A percentile compares a stretch with the other conserved stretches of the same genome.
These are phyloP conservation scores for Phytophthora pini DNA, from an alignment of 352 stramenopile species.

Conservation along the genomic window DNA sequence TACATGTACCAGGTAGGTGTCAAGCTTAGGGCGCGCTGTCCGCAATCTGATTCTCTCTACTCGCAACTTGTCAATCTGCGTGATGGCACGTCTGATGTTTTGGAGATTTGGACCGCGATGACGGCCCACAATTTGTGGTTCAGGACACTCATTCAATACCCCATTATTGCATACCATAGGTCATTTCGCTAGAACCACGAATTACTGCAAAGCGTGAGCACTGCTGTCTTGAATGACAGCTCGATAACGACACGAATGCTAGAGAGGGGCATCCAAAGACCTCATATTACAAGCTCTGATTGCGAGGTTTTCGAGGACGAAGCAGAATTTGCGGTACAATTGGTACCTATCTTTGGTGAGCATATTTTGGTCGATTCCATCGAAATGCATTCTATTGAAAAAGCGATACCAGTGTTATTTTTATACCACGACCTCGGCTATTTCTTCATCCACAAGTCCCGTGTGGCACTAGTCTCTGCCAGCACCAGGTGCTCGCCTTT, in stretches of 20 bases:
- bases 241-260: no score
- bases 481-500: conserved; percentile 19
- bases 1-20: not conserved
- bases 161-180: not conserved
- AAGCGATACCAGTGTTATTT: conserved; percentile 1
- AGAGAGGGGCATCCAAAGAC: no score
- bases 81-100: not conserved
- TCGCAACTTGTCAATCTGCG: not conserved
- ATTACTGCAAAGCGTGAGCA: not conserved
- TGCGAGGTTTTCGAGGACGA: no score
- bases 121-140: not conserved
- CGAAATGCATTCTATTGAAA: not conserved
- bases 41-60: not conserved
- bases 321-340: no score
- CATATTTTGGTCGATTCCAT: conserved; percentile 2
- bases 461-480: conserved; percentile 21
- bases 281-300: no score
- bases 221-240: no score
- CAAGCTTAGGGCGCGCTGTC: not conserved
- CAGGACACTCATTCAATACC: no score
- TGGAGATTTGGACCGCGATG: not conserved
- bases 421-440: conserved; percentile 24
- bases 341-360: conserved; percentile 4
- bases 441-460: conserved; percentile 13
- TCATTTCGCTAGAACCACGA: conserved; percentile 1